A percentile compares a stretch with the other conserved stretches of the same genome.
Conservation (phyloP, 176 grass and related monocot genomes). For the Pontederia crassipes region DNA sequence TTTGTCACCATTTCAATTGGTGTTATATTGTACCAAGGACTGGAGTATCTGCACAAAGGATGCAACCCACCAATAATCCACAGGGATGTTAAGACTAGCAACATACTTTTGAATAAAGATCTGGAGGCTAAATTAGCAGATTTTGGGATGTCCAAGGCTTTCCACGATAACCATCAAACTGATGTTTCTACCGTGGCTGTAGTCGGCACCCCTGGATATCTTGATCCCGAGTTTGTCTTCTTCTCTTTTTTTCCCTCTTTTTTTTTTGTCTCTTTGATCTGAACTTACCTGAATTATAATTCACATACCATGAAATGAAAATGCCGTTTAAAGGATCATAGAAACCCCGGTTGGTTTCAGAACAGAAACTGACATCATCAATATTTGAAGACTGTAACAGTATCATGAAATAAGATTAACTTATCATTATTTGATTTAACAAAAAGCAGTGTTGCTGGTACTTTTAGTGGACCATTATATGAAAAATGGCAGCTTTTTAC, state of each 20-base stretch:
- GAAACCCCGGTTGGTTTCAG: no score
- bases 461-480: no score
- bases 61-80: constrained; percentile 1
- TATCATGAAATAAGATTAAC: no score
- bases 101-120: constrained; percentile 2
- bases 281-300: not conserved
- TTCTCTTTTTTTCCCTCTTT: not conserved
- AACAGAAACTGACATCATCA: no score
- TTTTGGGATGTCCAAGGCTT: constrained; percentile 3
- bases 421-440: no score
- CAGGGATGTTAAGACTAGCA: constrained; percentile 8
- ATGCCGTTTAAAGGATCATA: not conserved
- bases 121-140: constrained; percentile 11
- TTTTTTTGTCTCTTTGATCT: not conserved
- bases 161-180: not conserved
- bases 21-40: not conserved
- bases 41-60: constrained; percentile 12
- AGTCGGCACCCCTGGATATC: constrained; percentile 4
- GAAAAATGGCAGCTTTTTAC: no score
- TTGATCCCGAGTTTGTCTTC: constrained; percentile 3
- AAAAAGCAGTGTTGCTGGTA: no score
- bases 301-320: not conserved
- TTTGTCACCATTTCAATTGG: not conserved
- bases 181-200: not conserved
- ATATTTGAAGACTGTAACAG: no score